A percentile compares a stretch with the other conserved stretches of the same genome.
Evolutionary conservation across 2,329 filamentous ascomycete genomes (phyloP).

Genomic region (Fusarium acutatum): DNA sequence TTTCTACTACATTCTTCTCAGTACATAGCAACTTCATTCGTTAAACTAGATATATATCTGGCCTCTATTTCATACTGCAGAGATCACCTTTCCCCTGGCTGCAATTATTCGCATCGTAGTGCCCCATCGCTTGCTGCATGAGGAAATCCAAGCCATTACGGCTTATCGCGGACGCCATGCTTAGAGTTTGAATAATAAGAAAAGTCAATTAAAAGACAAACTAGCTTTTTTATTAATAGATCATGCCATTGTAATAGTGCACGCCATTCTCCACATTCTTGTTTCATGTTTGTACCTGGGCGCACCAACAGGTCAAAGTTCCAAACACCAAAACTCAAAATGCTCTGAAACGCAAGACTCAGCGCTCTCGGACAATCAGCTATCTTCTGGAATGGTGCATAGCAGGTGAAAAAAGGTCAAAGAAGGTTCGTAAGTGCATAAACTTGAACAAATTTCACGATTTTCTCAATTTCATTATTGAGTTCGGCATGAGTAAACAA

Average conservation of each 20-base stretch:
- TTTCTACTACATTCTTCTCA: neutral
- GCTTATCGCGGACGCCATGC: rapidly evolving
- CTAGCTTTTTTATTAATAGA: neutral
- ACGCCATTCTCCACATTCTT: neutral
- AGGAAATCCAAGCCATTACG: rapidly evolving
- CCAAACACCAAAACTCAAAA: neutral
- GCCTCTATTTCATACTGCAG: rapidly evolving
- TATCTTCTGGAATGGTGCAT: neutral
- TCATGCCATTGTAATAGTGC: neutral
- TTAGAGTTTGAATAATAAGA: neutral
- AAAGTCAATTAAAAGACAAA: rapidly evolving
- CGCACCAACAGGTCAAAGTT: neutral
- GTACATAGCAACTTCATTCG: neutral
- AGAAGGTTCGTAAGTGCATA: neutral
- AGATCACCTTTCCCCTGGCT: rapidly evolving
- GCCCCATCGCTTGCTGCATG: neutral
- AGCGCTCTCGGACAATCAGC: neutral
- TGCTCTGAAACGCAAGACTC: neutral
- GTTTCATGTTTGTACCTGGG: neutral
- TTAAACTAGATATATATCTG: neutral
- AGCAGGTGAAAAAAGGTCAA: neutral
- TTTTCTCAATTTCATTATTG: rapidly evolving
- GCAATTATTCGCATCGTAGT: neutral
- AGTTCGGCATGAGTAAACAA: neutral
- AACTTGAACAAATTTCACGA: rapidly evolving